Evolutionary conservation across 345 rosid genomes (phyloP), one percentile per base, ranked within the genome.

Genomic region (Isatis tinctoria): DNA sequence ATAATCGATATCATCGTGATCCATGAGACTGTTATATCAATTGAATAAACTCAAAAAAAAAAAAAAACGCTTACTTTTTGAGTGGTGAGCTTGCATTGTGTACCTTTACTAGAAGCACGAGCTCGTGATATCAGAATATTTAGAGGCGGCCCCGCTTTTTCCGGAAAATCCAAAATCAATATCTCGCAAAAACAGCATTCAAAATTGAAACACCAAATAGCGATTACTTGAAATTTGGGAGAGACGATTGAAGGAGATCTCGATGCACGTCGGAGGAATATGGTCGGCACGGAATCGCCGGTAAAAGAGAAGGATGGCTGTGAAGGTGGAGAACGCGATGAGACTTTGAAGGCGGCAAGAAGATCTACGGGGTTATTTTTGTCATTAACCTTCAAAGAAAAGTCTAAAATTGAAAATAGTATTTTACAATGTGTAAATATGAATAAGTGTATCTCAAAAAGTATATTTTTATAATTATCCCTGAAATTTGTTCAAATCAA

Each of bases 31-130:
- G 20, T 43, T 6, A 1, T 27, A 47, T 40, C 27, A 10, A 9
- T 17, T 11, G 22, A 60, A 20, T n/a, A n/a, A n/a, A n/a, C n/a
- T n/a, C n/a, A n/a, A n/a, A n/a, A n/a, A n/a, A n/a, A 3, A 63
- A 30, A 47, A 0, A 51, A 54, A n/a, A 13, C 60, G 64, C 85
- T 81, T 77, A 88, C 97, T 80, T 94, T 94, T 78, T 78, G 76
- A 47, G 91, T 83, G 70, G 91, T 88, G 76, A 94, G 90, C 88
- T 94, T 93, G 79, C 99, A 95, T 67, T 95, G 99, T 58, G 99
- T 95, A 60, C 97, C 99, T 86, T 95, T 95, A 81, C 99, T 97
- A 37, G 97, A 90, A 80, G 99, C 99, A 27, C 97, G 99, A 74
- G 99, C 93, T 58, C 99, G 97, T 24, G 97, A 90, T 60, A 94